Conservation (phyloP, 2,329 filamentous ascomycete genomes). For the Sporothrix curviconia region DNA sequence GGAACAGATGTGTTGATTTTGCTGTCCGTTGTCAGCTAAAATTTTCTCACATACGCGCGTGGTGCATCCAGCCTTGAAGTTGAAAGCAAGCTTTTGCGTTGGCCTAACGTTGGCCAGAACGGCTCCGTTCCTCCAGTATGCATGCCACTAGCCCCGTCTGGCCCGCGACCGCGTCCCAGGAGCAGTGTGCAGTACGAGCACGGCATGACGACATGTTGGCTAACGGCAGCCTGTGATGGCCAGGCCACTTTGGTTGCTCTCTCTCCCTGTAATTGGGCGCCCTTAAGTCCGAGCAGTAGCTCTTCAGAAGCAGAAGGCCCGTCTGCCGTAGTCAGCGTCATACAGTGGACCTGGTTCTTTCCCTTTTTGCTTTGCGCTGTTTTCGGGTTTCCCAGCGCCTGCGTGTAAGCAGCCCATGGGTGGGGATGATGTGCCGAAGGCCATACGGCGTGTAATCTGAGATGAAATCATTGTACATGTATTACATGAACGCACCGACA, state of each 20-base stretch:
- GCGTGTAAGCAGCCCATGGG: no score
- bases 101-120: not conserved
- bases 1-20: not conserved
- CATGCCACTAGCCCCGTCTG: constrained; percentile 9
- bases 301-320: not conserved
- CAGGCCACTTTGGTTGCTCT: not conserved
- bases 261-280: not conserved
- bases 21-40: not conserved
- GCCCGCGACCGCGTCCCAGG: constrained; percentile 6
- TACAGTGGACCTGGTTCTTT: not conserved
- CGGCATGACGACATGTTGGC: constrained; percentile 21
- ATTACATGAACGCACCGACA: not conserved
- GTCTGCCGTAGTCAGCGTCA: constrained; percentile 6
- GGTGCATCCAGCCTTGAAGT: not conserved
- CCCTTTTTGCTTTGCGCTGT: not conserved
- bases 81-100: not conserved
- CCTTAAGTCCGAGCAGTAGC: not conserved
- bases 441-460: no score
- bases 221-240: constrained; percentile 17
- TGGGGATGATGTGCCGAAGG: no score
- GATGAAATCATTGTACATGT: no score
- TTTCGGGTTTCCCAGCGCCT: no score
- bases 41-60: not conserved
- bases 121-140: not conserved
- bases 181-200: no score